phyloP scores from a whole-genome alignment of 2,329 filamentous ascomycete genomes.

The Fusarium udum region DNA sequence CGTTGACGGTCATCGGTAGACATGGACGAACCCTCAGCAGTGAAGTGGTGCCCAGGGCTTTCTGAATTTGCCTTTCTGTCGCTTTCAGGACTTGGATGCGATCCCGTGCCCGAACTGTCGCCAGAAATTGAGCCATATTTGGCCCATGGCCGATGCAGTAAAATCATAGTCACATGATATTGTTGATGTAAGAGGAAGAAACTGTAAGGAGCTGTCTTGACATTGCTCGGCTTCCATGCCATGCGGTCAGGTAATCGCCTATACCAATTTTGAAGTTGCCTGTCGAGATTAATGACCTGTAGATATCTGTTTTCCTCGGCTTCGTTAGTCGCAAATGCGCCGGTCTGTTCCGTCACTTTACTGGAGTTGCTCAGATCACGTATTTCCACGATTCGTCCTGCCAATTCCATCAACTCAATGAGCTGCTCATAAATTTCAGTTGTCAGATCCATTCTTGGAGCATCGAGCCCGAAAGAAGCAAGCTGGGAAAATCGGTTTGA shows the following conservation, averaged over 20 bases:
- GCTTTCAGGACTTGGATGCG: conserved; percentile 46
- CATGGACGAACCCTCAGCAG: conserved; percentile 32
- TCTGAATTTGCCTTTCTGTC: conserved; percentile 30
- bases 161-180: conserved; percentile 62
- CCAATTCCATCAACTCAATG: conserved; percentile 65
- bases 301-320: conserved; percentile 59
- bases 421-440: conserved; percentile 60
- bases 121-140: conserved; percentile 55
- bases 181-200: conserved; percentile 66
- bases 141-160: conserved; percentile 63
- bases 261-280: conserved; percentile 65
- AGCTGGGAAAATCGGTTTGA: conserved; percentile 57
- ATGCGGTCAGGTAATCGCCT: conserved; percentile 58
- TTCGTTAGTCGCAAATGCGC: conserved; percentile 44
- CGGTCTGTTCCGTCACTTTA: conserved; percentile 45
- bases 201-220: conserved; percentile 58
- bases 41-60: conserved; percentile 25
- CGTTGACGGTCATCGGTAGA: conserved; percentile 47
- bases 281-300: conserved; percentile 60
- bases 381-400: conserved; percentile 61
- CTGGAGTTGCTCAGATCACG: conserved; percentile 49
- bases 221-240: conserved; percentile 61
- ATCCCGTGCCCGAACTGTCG: conserved; percentile 45
- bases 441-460: conserved; percentile 24
- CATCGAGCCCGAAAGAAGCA: conserved; percentile 45